Conservation (phyloP, 78 protist genomes). For the Cavenderia fasciculata region DNA sequence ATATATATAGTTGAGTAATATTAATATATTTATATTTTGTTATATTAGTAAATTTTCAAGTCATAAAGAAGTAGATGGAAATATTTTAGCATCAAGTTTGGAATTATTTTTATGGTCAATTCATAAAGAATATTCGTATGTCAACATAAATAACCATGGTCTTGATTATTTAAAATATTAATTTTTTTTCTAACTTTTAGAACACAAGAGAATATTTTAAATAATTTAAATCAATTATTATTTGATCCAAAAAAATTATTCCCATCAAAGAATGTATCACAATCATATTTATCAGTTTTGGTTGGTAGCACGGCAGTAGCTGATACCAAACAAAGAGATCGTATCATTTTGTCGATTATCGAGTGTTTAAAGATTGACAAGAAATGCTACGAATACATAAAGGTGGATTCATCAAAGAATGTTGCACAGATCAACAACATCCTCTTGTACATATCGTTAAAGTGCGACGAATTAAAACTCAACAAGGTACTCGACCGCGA, state of each 20-base stretch:
- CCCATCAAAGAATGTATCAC: slow-evolving; percentile 17
- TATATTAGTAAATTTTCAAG: background rate
- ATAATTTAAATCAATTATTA: background rate
- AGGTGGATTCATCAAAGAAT: slow-evolving; percentile 1
- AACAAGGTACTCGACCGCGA: background rate
- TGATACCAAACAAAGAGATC: slow-evolving; percentile 28
- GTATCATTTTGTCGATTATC: background rate
- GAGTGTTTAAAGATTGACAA: slow-evolving; percentile 23
- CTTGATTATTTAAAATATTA: background rate
- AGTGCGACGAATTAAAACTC: background rate
- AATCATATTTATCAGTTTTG: slow-evolving; percentile 1
- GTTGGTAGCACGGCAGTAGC: slow-evolving; percentile 14
- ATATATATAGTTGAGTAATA: background rate
- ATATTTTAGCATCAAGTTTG: background rate
- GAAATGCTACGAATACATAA: slow-evolving; percentile 18
- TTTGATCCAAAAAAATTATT: slow-evolving; percentile 9
- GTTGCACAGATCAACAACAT: slow-evolving; percentile 66
- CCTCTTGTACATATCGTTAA: slow-evolving; percentile 10
- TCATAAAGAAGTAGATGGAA: background rate
- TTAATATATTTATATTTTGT: background rate
- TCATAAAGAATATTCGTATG: background rate
- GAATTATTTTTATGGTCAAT: slow-evolving; percentile 8
- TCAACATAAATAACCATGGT: too few species aligned
- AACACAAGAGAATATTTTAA: slow-evolving; percentile 2
- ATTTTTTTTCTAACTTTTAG: background rate